Evolutionary conservation across 176 grass and related monocot species (phyloP), one percentile per base, ranked within the genome.

Genomic region (Raddia distichophylla): DNA sequence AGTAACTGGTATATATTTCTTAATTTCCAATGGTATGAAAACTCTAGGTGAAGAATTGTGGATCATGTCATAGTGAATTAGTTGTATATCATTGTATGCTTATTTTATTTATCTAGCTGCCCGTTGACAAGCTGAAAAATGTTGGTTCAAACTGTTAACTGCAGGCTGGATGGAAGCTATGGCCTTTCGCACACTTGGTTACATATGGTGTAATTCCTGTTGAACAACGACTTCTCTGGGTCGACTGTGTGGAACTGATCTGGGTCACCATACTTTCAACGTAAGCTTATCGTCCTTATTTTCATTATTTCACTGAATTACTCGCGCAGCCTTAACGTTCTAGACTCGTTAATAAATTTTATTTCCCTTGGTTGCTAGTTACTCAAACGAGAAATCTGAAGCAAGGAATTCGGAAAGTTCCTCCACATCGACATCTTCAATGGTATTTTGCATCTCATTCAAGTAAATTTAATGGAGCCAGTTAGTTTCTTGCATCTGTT

Each of bases 251-350:
- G 66, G 96, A 98, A 74, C 74, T 98, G 61, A 55, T 99, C 33
- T 99, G 96, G 96, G 96, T 99, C 77, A 99, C 93, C 3, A 99
- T 99, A 84, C 43, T 99, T 43, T 99, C 93, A 18, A 99, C 93
- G 96, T 99, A 87, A 80, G 90, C 16, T 61, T 11, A 43, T 40
- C 64, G 10, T 61, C 9, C 14, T 78, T 60, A 17, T 83, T 79
- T 69, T 37, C 45, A 35, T 40, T 40, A 13, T 74, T 65, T 65
- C 42, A 46, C 2, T 69, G 9, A 65, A 32, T 33, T 58, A 64
- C 2, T 67, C 43, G 0, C 5, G 16, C 44, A 61, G 11, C 74
- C 58, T 35, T 45, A 78, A 54, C 14, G 15, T 52, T 22, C 22
- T 72, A 7, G 18, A 15, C 27, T 0, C 19, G 11, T 50, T 27